Evolutionary conservation across 2,329 filamentous ascomycete species (phyloP).

Genomic region (Verticillium isaacii): DNA sequence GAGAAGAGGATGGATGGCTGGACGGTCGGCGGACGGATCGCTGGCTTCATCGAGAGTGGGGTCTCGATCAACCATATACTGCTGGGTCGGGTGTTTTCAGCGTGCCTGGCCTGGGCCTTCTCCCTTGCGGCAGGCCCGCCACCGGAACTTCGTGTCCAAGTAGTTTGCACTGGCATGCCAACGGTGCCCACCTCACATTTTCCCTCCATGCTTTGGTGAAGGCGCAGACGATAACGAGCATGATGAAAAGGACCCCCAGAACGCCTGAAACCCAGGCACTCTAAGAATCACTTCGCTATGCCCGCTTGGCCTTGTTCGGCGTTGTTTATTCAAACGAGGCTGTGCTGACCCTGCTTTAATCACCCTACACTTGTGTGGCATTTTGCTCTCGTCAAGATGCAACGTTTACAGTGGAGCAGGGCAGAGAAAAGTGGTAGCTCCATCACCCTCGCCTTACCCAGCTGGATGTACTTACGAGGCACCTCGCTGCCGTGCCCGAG

Average conservation of each 20-base stretch:
- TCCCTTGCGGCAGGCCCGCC: not conserved
- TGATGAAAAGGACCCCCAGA: not conserved
- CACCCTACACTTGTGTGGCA: not conserved
- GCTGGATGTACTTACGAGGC: too few relatives aligned
- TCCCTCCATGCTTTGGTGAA: too few relatives aligned
- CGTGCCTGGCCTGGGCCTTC: not conserved
- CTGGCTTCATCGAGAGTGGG: not conserved
- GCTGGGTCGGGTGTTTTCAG: not conserved
- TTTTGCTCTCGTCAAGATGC: not conserved
- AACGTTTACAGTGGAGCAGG: not conserved
- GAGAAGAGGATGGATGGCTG: not conserved
- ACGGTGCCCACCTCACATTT: not conserved
- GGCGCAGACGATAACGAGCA: not conserved
- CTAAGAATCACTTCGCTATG: not conserved
- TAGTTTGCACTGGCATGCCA: not conserved
- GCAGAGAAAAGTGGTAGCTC: too few relatives aligned
- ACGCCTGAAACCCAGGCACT: not conserved
- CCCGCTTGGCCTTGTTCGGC: not conserved
- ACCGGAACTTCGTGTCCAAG: too few relatives aligned
- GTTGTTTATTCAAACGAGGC: not conserved
- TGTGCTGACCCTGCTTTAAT: not conserved
- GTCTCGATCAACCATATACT: not conserved
- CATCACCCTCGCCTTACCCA: too few relatives aligned
- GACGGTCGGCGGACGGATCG: not conserved
- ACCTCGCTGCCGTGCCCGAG: too few relatives aligned